Evolutionary conservation across 495 filamentous ascomycete species (phyloP), one percentile per base, ranked within the genome.

Genomic region (Clavariopsis aquatica): DNA sequence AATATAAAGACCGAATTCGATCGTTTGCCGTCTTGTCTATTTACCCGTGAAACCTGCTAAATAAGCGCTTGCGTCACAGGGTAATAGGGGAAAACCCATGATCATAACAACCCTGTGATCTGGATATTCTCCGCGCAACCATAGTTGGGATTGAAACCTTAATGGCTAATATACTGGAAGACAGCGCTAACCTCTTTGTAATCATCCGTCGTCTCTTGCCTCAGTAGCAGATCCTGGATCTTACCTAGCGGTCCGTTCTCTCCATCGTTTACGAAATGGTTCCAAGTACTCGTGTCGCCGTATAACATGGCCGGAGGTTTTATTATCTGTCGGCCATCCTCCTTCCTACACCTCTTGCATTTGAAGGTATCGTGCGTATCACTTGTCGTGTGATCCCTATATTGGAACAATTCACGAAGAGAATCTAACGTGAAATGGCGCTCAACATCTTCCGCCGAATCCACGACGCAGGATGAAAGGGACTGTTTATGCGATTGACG

Each of bases 321-420:
- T 63, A 96, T 84, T 62, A 81, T 83, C 75, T 99, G 94, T 52
- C 81, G 85, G 12, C 93, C 92, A 68, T 95, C 73, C 34, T 68
- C 90, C 0, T 89, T 87, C 71, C 87, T 89, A 71, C 94, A 99
- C 34, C 94, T 80, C 79, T 96, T 98, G 76, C 94, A 99, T 79
- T 96, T 98, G 82, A 99, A 98, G 1, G 95, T 97, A 66, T 99
- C 94, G 69, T 99, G 94, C 0, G 94, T 98, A 71, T 99, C 95
- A 69, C 91, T 95, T 23, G 81, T 83, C 1, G 94, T 97, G 22
- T 87, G 83, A 0, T 85, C 83, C 45, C 89, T 85, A 79, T 93
- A 97, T 78, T 94, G 89, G 80, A 99, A 99, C 49, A 99, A 78
- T 74, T 99, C 93, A 19, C 92, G 80, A 24, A 99, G 78, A 24